Percentiles rank a stretch among this genome's conserved stretches.
Evolutionary conservation across 2,329 filamentous ascomycete genomes (phyloP).

Genomic region (Dothistroma pini): DNA sequence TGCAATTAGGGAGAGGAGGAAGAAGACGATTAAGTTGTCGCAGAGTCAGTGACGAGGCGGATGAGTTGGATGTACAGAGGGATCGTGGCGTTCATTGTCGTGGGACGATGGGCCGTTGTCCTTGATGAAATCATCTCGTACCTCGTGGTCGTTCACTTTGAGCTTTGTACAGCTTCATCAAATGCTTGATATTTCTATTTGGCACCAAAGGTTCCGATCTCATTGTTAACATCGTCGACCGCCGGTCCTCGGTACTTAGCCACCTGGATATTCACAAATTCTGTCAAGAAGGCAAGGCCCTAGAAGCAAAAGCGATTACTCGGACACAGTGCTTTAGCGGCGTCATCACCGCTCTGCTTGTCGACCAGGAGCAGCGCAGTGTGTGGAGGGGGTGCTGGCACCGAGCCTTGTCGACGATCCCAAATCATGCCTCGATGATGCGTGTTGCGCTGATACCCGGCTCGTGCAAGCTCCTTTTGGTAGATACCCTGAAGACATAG

Average conservation of each 20-base stretch:
- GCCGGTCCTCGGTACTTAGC: too few relatives aligned
- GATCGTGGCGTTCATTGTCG: too few relatives aligned
- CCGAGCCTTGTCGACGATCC: not conserved
- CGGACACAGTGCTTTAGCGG: not conserved
- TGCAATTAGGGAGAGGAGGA: conserved; percentile 53
- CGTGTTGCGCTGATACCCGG: not conserved
- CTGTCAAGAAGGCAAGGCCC: not conserved
- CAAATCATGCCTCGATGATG: not conserved
- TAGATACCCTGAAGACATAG: not conserved
- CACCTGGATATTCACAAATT: not conserved
- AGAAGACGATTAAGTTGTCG: conserved; percentile 25
- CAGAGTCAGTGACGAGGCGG: conserved; percentile 2
- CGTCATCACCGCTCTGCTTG: not conserved
- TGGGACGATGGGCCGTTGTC: too few relatives aligned
- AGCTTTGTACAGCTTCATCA: too few relatives aligned
- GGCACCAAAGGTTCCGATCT: too few relatives aligned
- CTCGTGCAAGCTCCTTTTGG: not conserved
- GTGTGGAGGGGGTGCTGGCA: not conserved
- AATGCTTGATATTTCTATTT: too few relatives aligned
- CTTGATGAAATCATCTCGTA: too few relatives aligned
- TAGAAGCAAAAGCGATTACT: not conserved
- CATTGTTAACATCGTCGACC: too few relatives aligned
- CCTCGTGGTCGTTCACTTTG: too few relatives aligned
- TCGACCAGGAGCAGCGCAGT: not conserved
- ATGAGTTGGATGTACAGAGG: too few relatives aligned